Evolutionary conservation across 2,329 filamentous ascomycete genomes (phyloP).

Genomic region (Hypoxylon sp.): DNA sequence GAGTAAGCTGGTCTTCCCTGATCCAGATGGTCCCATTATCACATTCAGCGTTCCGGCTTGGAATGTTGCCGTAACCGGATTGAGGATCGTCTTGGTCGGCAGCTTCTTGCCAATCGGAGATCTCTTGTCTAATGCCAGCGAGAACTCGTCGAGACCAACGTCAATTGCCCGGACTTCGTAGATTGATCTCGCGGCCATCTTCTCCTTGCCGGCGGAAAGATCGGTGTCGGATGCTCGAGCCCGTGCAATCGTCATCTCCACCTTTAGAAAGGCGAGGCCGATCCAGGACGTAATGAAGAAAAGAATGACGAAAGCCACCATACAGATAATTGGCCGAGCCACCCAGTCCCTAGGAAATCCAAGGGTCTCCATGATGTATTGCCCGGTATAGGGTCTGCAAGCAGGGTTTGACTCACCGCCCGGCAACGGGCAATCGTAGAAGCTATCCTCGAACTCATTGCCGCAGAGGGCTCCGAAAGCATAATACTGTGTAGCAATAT

Average conservation of each 20-base stretch:
- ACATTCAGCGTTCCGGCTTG: slow-evolving; percentile 78
- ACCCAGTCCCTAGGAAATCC: slow-evolving; percentile 79
- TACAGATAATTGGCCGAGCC: slow-evolving; percentile 73
- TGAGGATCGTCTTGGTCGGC: slow-evolving; percentile 72
- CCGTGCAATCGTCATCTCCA: slow-evolving; percentile 78
- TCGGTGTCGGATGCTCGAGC: slow-evolving; percentile 72
- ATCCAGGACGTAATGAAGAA: slow-evolving; percentile 74
- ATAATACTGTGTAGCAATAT: slow-evolving; percentile 69
- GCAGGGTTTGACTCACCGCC: slow-evolving; percentile 74
- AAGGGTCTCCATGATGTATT: slow-evolving; percentile 77
- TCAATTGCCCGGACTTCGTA: slow-evolving; percentile 72
- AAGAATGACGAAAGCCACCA: slow-evolving; percentile 73
- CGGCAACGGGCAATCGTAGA: slow-evolving; percentile 79
- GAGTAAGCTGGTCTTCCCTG: slow-evolving; percentile 81
- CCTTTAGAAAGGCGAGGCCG: slow-evolving; percentile 74
- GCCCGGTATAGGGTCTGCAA: slow-evolving; percentile 78
- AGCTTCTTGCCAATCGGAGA: slow-evolving; percentile 65
- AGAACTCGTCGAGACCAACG: slow-evolving; percentile 75
- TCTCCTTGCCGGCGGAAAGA: slow-evolving; percentile 78
- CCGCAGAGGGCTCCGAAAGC: slow-evolving; percentile 78
- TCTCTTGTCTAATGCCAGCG: slow-evolving; percentile 75
- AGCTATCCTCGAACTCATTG: slow-evolving; percentile 80
- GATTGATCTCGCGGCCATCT: slow-evolving; percentile 69
- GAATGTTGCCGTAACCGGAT: slow-evolving; percentile 77
- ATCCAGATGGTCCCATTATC: slow-evolving; percentile 85